Percentiles rank a stretch among this genome's conserved stretches.
Conservation (phyloP, 257 asterid species). For the Asclepias syriaca region DNA sequence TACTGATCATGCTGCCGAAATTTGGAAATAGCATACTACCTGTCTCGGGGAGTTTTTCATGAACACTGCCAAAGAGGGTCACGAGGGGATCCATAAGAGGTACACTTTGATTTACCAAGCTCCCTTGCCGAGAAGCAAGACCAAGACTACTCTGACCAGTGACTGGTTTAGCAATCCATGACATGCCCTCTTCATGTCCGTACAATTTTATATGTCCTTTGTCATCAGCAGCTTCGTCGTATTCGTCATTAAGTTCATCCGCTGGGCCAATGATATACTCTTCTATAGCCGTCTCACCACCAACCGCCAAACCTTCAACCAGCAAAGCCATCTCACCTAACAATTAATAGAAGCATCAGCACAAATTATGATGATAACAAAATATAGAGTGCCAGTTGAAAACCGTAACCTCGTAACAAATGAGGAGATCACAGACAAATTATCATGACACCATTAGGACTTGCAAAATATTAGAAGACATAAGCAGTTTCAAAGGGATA, state of each 20-base stretch:
- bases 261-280: slow-evolving; percentile 26
- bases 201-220: slow-evolving; percentile 17
- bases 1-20: slow-evolving; percentile 23
- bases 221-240: slow-evolving; percentile 13
- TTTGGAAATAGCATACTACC: slow-evolving; percentile 24
- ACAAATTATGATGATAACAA: background rate
- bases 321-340: slow-evolving; percentile 28
- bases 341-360: background rate
- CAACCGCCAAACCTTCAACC: slow-evolving; percentile 26
- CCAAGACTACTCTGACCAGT: slow-evolving; percentile 18
- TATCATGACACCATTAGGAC: background rate
- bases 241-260: slow-evolving; percentile 15
- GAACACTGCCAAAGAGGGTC: slow-evolving; percentile 24
- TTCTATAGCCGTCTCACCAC: slow-evolving; percentile 22
- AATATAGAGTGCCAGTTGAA: background rate
- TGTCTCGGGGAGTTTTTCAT: slow-evolving; percentile 21
- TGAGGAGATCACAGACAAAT: background rate
- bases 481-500: background rate
- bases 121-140: slow-evolving; percentile 20
- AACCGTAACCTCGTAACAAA: background rate
- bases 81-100: slow-evolving; percentile 24
- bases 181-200: slow-evolving; percentile 18
- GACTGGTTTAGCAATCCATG: slow-evolving; percentile 23
- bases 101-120: slow-evolving; percentile 17
- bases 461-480: background rate